Conservation (phyloP, 305 asterid genomes). For the Solanum hybrid region DNA sequence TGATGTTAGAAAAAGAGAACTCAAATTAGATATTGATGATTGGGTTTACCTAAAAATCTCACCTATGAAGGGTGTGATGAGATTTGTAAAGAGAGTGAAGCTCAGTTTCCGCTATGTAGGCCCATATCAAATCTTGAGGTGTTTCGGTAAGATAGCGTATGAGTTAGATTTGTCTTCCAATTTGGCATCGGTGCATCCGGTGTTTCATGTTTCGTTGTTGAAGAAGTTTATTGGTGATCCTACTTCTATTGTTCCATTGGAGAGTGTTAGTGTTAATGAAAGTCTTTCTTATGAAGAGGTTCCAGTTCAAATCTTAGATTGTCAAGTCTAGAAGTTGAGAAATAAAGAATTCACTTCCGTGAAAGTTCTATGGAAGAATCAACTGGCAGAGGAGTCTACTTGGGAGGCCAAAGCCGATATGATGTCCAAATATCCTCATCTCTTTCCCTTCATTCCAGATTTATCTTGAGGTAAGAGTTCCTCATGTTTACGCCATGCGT, state of each 20-base stretch:
- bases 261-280: neutral
- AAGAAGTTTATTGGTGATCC: neutral
- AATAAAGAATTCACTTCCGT: neutral
- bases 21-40: neutral
- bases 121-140: neutral
- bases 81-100: neutral
- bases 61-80: neutral
- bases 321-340: neutral
- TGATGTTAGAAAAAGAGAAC: neutral
- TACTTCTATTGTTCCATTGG: neutral
- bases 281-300: neutral
- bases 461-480: neutral
- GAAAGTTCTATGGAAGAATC: neutral
- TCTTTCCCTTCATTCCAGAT: neutral
- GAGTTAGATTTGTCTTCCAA: neutral
- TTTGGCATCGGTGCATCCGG: neutral
- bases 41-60: neutral
- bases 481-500: neutral
- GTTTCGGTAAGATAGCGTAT: neutral
- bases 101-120: neutral
- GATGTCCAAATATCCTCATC: neutral
- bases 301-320: neutral
- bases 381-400: neutral
- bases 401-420: neutral
- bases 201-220: neutral